Conservation (phyloP, 441 rosid genomes). For the Hypseocharis bilobata region DNA sequence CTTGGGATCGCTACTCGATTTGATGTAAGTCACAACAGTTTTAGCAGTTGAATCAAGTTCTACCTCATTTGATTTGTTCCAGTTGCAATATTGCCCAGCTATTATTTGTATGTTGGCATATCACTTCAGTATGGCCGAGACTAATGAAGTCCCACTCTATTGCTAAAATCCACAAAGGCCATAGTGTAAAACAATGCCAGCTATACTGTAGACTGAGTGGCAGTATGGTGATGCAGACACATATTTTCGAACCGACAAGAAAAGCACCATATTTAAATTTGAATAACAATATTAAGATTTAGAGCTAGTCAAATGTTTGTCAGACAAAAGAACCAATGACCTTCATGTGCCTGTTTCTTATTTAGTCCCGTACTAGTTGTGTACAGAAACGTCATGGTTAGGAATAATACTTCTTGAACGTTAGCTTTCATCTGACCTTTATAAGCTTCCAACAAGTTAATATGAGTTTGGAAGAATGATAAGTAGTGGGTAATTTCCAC, state of each 20-base stretch:
- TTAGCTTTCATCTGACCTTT: background rate
- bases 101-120: too few relatives aligned
- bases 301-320: background rate
- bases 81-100: too few relatives aligned
- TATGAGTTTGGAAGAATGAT: background rate
- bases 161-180: background rate
- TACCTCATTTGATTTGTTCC: background rate
- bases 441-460: background rate
- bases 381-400: background rate
- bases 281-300: too few relatives aligned
- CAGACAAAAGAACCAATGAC: background rate
- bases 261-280: background rate
- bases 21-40: constrained; percentile 3
- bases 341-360: background rate
- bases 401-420: background rate
- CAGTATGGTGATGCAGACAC: background rate
- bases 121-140: background rate
- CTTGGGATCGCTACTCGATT: constrained; percentile 10
- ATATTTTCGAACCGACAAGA: background rate
- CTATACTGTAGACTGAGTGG: background rate
- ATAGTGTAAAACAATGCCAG: background rate
- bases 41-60: background rate
- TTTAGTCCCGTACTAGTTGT: background rate
- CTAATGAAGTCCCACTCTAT: background rate
- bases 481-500: background rate